phyloP scores from a whole-genome alignment of 2,329 filamentous ascomycete species.

The Claviceps pazoutovae region DNA sequence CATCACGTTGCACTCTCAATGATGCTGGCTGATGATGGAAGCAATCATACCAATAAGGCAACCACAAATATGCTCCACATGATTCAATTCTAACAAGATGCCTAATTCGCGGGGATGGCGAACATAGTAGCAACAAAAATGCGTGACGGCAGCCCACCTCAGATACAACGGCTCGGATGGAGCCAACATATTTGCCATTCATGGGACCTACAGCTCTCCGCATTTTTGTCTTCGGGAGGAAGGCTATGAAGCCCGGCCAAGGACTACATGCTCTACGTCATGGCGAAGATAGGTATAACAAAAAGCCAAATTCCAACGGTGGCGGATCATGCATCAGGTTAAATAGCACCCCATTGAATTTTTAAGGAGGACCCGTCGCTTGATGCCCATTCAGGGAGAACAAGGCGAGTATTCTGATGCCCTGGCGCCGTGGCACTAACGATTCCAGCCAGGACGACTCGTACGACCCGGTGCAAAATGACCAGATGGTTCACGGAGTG shows the following conservation, averaged over 20 bases:
- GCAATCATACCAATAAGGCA: slow-evolving; percentile 28
- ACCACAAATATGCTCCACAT: slow-evolving; percentile 27
- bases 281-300: not conserved
- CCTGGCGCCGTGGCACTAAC: slow-evolving; percentile 16
- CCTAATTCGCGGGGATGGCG: too few relatives aligned
- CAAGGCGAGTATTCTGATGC: slow-evolving; percentile 26
- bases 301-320: too few relatives aligned
- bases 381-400: slow-evolving; percentile 25
- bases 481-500: slow-evolving; percentile 18
- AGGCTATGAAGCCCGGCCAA: too few relatives aligned
- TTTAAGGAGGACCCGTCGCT: slow-evolving; percentile 30
- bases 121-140: too few relatives aligned
- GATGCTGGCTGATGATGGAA: slow-evolving; percentile 27
- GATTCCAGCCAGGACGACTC: slow-evolving; percentile 2
- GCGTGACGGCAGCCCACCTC: too few relatives aligned
- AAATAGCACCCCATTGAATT: slow-evolving; percentile 29
- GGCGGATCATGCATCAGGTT: slow-evolving; percentile 28
- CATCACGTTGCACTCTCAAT: slow-evolving; percentile 29
- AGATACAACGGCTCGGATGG: too few relatives aligned
- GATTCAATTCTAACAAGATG: slow-evolving; percentile 13
- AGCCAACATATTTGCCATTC: too few relatives aligned
- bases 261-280: not conserved
- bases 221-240: too few relatives aligned
- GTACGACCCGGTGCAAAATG: slow-evolving; percentile 14
- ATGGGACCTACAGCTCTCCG: too few relatives aligned